Evolutionary conservation across 768 basidiomycete genomes (phyloP).

Genomic region (Suillus decipiens): DNA sequence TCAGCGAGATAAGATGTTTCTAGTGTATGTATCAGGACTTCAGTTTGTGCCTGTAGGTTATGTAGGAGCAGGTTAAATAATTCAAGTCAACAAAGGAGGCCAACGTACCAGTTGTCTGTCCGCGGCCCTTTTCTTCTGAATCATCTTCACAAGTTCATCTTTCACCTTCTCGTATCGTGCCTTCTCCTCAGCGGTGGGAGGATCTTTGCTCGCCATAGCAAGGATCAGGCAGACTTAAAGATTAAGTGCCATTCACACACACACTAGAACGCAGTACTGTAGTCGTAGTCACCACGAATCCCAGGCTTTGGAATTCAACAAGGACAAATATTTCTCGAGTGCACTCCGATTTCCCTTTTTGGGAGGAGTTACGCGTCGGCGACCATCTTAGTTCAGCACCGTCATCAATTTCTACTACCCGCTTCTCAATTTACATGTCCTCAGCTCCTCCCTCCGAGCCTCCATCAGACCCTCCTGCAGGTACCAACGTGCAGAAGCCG

Average conservation of each 20-base stretch:
- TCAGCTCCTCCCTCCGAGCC: conserved; percentile 58
- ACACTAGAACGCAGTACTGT: too few species aligned
- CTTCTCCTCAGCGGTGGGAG: conserved; percentile 65
- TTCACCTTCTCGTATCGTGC: conserved; percentile 70
- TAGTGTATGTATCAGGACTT: conserved; percentile 76
- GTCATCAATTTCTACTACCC: conserved; percentile 6
- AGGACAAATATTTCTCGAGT: neutral
- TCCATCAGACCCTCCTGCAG: conserved; percentile 51
- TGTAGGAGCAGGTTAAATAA: conserved; percentile 1
- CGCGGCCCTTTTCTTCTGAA: conserved; percentile 70
- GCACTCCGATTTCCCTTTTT: conserved; percentile 24
- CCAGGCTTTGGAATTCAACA: neutral
- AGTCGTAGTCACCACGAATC: too few species aligned
- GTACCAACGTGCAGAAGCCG: conserved; percentile 49
- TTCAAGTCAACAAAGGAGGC: neutral
- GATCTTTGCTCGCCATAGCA: conserved; percentile 41
- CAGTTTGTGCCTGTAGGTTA: conserved; percentile 64
- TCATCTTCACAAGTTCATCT: conserved; percentile 72
- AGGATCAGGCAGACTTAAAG: conserved; percentile 1
- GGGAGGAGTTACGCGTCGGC: conserved; percentile 30
- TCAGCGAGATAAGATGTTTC: conserved; percentile 79
- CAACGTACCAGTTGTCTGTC: conserved; percentile 75
- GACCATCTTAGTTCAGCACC: conserved; percentile 3
- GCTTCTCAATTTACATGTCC: conserved; percentile 43
- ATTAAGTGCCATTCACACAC: conserved; percentile 1